Evolutionary conservation across 2,329 filamentous ascomycete genomes (phyloP), one percentile per base, ranked within the genome.

Genomic region (Cercospora sp.): DNA sequence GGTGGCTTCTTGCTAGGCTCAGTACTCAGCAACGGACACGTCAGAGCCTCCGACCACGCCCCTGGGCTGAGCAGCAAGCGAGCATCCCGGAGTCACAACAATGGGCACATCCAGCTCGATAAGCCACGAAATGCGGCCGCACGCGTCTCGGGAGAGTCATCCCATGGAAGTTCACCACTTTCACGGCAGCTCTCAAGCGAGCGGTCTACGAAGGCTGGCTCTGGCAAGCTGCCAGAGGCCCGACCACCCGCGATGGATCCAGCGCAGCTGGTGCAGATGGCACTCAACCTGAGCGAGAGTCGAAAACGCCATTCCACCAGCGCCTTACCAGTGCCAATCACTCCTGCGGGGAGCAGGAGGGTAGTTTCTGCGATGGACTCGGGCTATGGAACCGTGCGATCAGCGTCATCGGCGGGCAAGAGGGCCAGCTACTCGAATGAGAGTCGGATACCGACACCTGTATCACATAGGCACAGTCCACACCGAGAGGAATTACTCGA

Each of bases 251-350:
- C 93, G 74, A 85, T 91, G 68, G 94, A 97, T 75, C 91, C 94
- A 7, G 88, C 90, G 3, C 92, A 97, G 79, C 96, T 98, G 71
- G 93, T 98, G 51, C 93, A 93, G 75, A 91, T 98, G 87, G 94
- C 94, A 1, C 81, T 98, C 73, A 95, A 90, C 71, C 81, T 98
- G 61, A 97, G 91, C 81, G 93, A 97, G 79, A 92, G 90, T 75
- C 88, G 89, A 71, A 88, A 88, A 45, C 76, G 85, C 85, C 80
- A 91, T 84, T 69, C 88, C 82, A 79, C 87, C 83, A 79, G 86
- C 82, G 79, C 88, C 77, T 78, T 85, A 80, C 72, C 87, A 76
- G 65, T 87, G 77, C 76, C 86, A 79, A 65, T 80, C 30, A 79
- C 82, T 81, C 40, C 87, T 81, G 32, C 86, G 83, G 58, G 83